These are phyloP conservation scores for Dissophora ornata DNA, from an alignment of 192 early-diverging fungal genomes.

Conservation along the genomic window DNA sequence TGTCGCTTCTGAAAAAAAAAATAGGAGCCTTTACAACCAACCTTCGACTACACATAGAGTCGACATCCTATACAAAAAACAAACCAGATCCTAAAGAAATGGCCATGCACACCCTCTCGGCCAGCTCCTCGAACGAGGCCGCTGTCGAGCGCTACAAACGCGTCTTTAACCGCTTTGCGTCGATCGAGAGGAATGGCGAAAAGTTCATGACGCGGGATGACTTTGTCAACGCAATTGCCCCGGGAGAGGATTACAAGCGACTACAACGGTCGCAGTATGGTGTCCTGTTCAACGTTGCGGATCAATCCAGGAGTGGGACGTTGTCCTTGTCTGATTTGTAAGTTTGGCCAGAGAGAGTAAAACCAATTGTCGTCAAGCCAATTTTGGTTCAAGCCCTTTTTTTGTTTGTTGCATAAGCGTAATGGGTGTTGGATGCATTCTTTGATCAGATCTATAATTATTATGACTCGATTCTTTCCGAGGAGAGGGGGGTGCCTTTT, in stretches of 20 bases:
- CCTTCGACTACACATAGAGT: too few relatives aligned
- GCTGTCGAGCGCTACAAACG: conserved; percentile 57
- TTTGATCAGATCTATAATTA: too few relatives aligned
- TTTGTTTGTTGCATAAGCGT: neutral
- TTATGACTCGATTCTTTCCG: too few relatives aligned
- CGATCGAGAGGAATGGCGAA: conserved; percentile 60
- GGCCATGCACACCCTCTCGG: neutral
- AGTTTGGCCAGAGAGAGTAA: conserved; percentile 7
- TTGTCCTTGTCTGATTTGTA: conserved; percentile 70
- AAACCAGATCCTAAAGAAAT: neutral
- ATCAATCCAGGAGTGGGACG: conserved; percentile 58
- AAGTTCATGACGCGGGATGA: conserved; percentile 69
- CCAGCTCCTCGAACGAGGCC: neutral
- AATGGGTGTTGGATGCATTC: too few relatives aligned
- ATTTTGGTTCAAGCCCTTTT: neutral
- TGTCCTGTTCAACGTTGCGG: conserved; percentile 68
- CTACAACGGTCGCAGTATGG: conserved; percentile 67
- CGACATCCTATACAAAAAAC: too few relatives aligned
- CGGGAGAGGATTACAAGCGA: conserved; percentile 67
- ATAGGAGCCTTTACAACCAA: too few relatives aligned
- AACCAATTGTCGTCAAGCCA: neutral
- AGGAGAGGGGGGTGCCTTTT: too few relatives aligned
- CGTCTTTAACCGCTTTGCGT: conserved; percentile 61
- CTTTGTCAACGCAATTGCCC: conserved; percentile 68
- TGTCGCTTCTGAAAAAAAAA: too few relatives aligned